Evolutionary conservation across 2,329 filamentous ascomycete genomes (phyloP), one percentile per base, ranked within the genome.

Genomic region (Arthrobotrys iridis): DNA sequence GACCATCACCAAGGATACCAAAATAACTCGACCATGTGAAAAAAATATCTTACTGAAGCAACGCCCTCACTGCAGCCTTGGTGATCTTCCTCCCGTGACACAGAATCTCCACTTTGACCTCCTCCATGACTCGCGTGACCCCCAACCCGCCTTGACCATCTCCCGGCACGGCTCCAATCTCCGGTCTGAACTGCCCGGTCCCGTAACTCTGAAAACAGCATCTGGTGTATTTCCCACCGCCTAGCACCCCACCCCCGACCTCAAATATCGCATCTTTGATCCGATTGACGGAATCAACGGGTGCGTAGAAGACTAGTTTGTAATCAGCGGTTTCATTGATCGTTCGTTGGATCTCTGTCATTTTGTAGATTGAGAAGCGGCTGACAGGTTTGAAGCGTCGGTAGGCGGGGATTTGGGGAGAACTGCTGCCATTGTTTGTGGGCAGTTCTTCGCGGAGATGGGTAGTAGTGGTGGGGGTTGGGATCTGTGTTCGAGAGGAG

Each of bases 191-290:
- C 41, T 75, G 71, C 6, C 52, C 37, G 5, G 71, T 75, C 11
- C 71, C 71, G 15, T 68, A 30, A 26, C 63, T 75, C 48, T 67
- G 57, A 46, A 75, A 75, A 33, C 63, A 41, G 57, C 70, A 75
- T 18, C 71, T 40, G 1, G 55, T 50, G 33, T 68, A 68, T 28
- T n/a, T 46, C 18, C 70, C 70, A 13, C 37, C 57, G 15, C 58
- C 55, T 6, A 64, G 6, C 1, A 52, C 55, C 15, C 71, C 71
- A 11, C 37, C 71, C 10, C 71, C 71, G 6, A 59, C 48, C n/a
- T 55, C 71, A 26, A 75, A 75, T 18, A 75, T 64, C 0, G 71
- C 71, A 26, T 63, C 46, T 28, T 75, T 75, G 15, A 75, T 63
- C 13, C 55, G 28, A 6, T 15, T 2, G 2, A 68, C 30, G 2